Evolutionary conservation across 805 yeast genomes (phyloP).

Genomic region (Zygotorulaspora danielsina): DNA sequence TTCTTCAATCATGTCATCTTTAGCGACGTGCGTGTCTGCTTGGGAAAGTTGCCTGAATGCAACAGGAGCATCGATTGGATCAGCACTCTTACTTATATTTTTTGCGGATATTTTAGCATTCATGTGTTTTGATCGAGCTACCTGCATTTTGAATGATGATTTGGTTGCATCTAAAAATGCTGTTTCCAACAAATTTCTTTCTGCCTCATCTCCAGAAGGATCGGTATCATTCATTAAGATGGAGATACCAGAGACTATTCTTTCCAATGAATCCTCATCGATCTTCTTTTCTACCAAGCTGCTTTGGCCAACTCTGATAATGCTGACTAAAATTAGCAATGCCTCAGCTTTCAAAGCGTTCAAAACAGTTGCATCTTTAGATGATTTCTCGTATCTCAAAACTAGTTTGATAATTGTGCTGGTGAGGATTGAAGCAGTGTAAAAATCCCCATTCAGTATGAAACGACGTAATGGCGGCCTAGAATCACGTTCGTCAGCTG

Average conservation of each 20-base stretch:
- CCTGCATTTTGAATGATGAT: constrained; percentile 72
- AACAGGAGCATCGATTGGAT: constrained; percentile 74
- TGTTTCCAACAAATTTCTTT: constrained; percentile 43
- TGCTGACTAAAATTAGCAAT: constrained; percentile 83
- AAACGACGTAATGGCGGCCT: constrained; percentile 77
- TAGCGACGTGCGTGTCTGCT: constrained; percentile 36
- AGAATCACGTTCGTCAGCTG: constrained; percentile 44
- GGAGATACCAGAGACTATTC: constrained; percentile 82
- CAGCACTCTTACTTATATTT: constrained; percentile 57
- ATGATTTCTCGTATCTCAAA: constrained; percentile 60
- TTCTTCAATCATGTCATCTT: constrained; percentile 48
- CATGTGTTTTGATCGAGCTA: constrained; percentile 55
- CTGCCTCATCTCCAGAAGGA: constrained; percentile 40
- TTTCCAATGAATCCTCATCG: constrained; percentile 95
- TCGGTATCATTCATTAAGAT: constrained; percentile 59
- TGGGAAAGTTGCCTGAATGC: constrained; percentile 72
- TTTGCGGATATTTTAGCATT: constrained; percentile 54
- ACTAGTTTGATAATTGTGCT: constrained; percentile 86
- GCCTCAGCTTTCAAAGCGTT: constrained; percentile 95
- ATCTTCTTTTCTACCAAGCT: constrained; percentile 64
- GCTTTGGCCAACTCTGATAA: constrained; percentile 82
- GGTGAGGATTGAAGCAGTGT: constrained; percentile 81
- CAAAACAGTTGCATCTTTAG: constrained; percentile 50
- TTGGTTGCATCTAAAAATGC: constrained; percentile 87
- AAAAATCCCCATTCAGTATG: constrained; percentile 82